Evolutionary conservation across 768 basidiomycete species (phyloP).

Genomic region (Termitomyces sp.): DNA sequence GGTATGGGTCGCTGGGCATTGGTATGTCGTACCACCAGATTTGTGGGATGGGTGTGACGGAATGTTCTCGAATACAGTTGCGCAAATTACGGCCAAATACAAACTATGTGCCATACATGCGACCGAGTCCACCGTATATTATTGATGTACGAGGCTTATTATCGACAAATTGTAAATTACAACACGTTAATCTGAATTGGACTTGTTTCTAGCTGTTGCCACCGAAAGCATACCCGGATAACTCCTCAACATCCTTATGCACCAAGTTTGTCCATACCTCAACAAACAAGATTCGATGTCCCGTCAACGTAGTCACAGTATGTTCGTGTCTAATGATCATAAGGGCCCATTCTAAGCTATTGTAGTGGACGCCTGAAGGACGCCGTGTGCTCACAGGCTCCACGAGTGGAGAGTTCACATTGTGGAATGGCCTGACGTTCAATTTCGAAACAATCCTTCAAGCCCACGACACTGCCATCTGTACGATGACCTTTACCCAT

Average conservation of each 20-base stretch:
- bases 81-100: slow-evolving; percentile 77
- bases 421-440: slow-evolving; percentile 99
- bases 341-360: background rate
- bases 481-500: slow-evolving; percentile 85
- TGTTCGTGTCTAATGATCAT: slow-evolving; percentile 23
- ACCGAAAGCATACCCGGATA: slow-evolving; percentile 86
- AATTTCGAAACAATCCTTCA: slow-evolving; percentile 99
- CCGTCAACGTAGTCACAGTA: slow-evolving; percentile 92
- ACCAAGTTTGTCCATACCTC: slow-evolving; percentile 98
- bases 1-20: slow-evolving; percentile 80
- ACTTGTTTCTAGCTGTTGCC: slow-evolving; percentile 68
- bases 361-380: slow-evolving; percentile 95
- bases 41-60: background rate
- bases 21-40: slow-evolving; percentile 39
- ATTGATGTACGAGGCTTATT: slow-evolving; percentile 62
- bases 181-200: slow-evolving; percentile 14
- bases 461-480: slow-evolving; percentile 93
- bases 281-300: slow-evolving; percentile 97
- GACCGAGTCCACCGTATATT: slow-evolving; percentile 84
- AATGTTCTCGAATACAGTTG: slow-evolving; percentile 34
- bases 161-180: slow-evolving; percentile 9
- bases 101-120: slow-evolving; percentile 66
- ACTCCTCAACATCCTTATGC: slow-evolving; percentile 89
- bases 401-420: slow-evolving; percentile 94
- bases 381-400: slow-evolving; percentile 91